Evolutionary conservation across 306 rosid genomes (phyloP), one percentile per base, ranked within the genome.

Genomic region (Vachellia pachyceras): DNA sequence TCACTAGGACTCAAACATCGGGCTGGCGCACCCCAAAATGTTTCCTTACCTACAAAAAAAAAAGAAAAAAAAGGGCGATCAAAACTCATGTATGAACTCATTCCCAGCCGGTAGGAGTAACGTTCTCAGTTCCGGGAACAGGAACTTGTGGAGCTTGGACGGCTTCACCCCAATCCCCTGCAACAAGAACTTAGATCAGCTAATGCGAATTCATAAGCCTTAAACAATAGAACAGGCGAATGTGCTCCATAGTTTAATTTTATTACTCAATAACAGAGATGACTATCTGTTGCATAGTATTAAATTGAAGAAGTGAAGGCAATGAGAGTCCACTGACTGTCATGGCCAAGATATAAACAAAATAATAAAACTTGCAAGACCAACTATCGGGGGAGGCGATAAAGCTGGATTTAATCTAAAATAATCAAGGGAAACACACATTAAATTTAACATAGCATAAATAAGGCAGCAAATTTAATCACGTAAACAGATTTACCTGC

Each of bases 101-200:
- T 0, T 84, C 87, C 87, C 87, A 84, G 79, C 87, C 82, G 12
- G 79, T 49, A 10, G 87, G 58, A 61, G 75, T 6, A 39, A 73
- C 46, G 11, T 23, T 41, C 61, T 54, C 70, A 1, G 45, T 7
- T 39, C 64, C 78, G 33, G 87, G 39, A 50, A 2, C 58, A 35
- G 85, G 25, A 66, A 36, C 68, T 69, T 75, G 77, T 29, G 85
- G 77, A 70, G 82, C 75, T 50, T 79, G 71, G 63, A 63, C 82
- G 50, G 79, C 0, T 17, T 76, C 87, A 49, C 79, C 82, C 84
- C 79, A 79, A n/a, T 80, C 84, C 13, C 79, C 63, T 61, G 84
- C 54, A 80, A 70, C 7, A 63, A 20, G 33, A 84, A 49, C 61
- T 18, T 3, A 1, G 35, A 20, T 79, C 73, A 65, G 76, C 35